Conservation (phyloP, 192 early-diverging fungal genomes). For the Coemansia umbellata region DNA sequence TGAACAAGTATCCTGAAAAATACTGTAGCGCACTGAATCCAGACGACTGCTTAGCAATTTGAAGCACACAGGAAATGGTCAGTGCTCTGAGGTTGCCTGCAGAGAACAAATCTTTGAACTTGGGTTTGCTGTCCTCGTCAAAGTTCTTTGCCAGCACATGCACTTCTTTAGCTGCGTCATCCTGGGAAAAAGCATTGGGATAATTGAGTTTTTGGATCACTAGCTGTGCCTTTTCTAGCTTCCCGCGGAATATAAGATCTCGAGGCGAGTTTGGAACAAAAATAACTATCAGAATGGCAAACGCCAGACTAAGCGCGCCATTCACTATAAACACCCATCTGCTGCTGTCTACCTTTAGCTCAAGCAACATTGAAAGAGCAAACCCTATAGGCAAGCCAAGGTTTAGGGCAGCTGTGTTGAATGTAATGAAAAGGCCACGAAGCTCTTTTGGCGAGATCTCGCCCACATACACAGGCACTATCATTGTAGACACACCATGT, state of each 20-base stretch:
- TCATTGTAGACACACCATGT: constrained; percentile 22
- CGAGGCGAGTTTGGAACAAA: constrained; percentile 33
- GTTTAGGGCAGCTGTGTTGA: constrained; percentile 20
- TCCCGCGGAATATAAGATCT: constrained; percentile 19
- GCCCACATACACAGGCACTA: constrained; percentile 27
- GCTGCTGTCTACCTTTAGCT: not conserved
- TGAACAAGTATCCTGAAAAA: constrained; percentile 24
- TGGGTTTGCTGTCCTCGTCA: constrained; percentile 2
- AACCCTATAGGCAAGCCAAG: constrained; percentile 21
- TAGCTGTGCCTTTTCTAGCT: constrained; percentile 5
- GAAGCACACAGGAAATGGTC: constrained; percentile 16
- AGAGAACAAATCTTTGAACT: constrained; percentile 19
- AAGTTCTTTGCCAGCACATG: constrained; percentile 4
- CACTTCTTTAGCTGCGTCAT: not conserved
- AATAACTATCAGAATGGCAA: constrained; percentile 1
- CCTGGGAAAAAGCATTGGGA: constrained; percentile 1
- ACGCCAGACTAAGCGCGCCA: constrained; percentile 2
- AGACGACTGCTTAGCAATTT: constrained; percentile 24
- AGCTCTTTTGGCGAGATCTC: constrained; percentile 31
- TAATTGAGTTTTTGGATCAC: constrained; percentile 12
- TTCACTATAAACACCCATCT: constrained; percentile 15
- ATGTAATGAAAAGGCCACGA: constrained; percentile 27
- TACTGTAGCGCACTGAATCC: constrained; percentile 22
- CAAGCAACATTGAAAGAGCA: constrained; percentile 6
- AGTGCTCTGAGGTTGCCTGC: constrained; percentile 4